Conservation (phyloP, 2,329 filamentous ascomycete species). For the Escovopsis sp. region DNA sequence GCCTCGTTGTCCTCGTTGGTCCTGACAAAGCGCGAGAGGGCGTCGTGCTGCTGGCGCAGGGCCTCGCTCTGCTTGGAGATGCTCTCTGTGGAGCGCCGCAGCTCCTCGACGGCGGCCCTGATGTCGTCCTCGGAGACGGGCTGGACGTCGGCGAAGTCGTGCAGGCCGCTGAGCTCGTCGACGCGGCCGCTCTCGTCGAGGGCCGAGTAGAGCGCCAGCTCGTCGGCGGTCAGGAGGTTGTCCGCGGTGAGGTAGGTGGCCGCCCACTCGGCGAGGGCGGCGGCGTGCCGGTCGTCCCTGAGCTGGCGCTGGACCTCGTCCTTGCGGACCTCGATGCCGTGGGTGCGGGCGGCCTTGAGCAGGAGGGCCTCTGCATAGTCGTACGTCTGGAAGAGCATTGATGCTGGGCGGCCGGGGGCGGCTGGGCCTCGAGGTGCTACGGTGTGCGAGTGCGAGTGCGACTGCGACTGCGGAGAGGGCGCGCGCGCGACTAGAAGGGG, state of each 20-base stretch:
- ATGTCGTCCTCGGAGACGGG: slow-evolving; percentile 46
- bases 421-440: too few species aligned
- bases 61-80: slow-evolving; percentile 50
- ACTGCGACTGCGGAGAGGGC: too few species aligned
- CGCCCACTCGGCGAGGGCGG: slow-evolving; percentile 32
- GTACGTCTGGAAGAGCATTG: slow-evolving; percentile 15
- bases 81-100: slow-evolving; percentile 48
- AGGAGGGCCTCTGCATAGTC: slow-evolving; percentile 20
- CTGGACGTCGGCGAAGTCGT: slow-evolving; percentile 32
- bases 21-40: slow-evolving; percentile 36
- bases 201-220: slow-evolving; percentile 37
- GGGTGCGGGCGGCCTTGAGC: slow-evolving; percentile 17
- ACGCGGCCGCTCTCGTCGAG: slow-evolving; percentile 34
- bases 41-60: slow-evolving; percentile 46
- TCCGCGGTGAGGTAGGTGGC: slow-evolving; percentile 32
- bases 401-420: too few species aligned
- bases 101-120: slow-evolving; percentile 43
- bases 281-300: slow-evolving; percentile 19
- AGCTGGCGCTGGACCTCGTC: slow-evolving; percentile 26
- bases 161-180: slow-evolving; percentile 27
- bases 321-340: slow-evolving; percentile 17
- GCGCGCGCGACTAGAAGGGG: too few species aligned
- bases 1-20: slow-evolving; percentile 18
- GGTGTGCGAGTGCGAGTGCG: too few species aligned
- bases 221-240: slow-evolving; percentile 38